phyloP scores from a whole-genome alignment of 2,329 filamentous ascomycete genomes.

The Blastomyces emzantsi region DNA sequence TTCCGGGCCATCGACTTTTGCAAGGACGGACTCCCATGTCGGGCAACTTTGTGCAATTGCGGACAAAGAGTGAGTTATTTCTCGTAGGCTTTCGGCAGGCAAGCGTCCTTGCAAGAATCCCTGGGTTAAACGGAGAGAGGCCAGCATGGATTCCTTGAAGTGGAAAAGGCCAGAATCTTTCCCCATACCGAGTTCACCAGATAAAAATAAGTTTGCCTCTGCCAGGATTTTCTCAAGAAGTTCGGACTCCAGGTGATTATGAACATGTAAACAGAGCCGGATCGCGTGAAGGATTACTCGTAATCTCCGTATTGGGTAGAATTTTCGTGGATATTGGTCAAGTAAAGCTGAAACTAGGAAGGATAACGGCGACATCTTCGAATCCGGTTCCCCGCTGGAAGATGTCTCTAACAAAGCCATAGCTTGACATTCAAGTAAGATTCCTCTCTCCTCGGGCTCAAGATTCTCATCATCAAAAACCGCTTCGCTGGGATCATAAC shows the following conservation, averaged over 20 bases:
- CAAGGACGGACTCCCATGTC: slow-evolving; percentile 35
- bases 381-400: slow-evolving; percentile 21
- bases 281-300: slow-evolving; percentile 30
- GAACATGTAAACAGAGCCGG: slow-evolving; percentile 29
- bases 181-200: slow-evolving; percentile 14
- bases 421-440: slow-evolving; percentile 33
- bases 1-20: slow-evolving; percentile 43
- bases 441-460: slow-evolving; percentile 20
- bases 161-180: slow-evolving; percentile 23
- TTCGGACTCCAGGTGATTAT: slow-evolving; percentile 21
- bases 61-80: slow-evolving; percentile 29
- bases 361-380: slow-evolving; percentile 23
- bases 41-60: slow-evolving; percentile 38
- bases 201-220: slow-evolving; percentile 21
- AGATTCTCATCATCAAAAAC: slow-evolving; percentile 29
- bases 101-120: slow-evolving; percentile 29
- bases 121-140: slow-evolving; percentile 29
- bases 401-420: slow-evolving; percentile 27
- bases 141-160: slow-evolving; percentile 25
- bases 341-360: slow-evolving; percentile 27
- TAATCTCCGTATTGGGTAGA: slow-evolving; percentile 31
- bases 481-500: slow-evolving; percentile 11
- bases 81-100: slow-evolving; percentile 21
- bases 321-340: slow-evolving; percentile 24
- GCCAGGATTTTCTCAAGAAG: slow-evolving; percentile 22